Percentiles rank a stretch among this genome's conserved stretches.
These are phyloP conservation scores for Clavulina sp. DNA, from an alignment of 768 basidiomycete genomes.

Conservation along the genomic window DNA sequence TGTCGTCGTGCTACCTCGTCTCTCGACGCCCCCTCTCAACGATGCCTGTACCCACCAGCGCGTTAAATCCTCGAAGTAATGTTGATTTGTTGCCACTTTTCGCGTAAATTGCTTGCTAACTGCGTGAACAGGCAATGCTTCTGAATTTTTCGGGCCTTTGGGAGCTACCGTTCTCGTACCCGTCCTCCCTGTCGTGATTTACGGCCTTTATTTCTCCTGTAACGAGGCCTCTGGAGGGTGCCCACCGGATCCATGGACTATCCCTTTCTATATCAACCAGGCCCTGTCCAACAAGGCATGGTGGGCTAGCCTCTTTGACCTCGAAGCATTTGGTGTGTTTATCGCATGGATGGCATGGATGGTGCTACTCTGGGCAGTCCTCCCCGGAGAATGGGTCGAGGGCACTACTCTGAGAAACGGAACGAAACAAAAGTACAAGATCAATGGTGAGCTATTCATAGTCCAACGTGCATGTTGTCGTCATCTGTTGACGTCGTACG, in stretches of 20 bases:
- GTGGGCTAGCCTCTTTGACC: slow-evolving; percentile 73
- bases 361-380: slow-evolving; percentile 58
- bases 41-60: background rate
- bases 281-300: slow-evolving; percentile 34
- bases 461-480: slow-evolving; percentile 3
- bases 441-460: slow-evolving; percentile 53
- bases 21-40: too few relatives aligned
- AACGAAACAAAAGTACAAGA: slow-evolving; percentile 67
- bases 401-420: slow-evolving; percentile 62
- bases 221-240: slow-evolving; percentile 55
- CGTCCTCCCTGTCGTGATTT: slow-evolving; percentile 51
- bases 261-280: slow-evolving; percentile 28
- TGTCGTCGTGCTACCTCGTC: too few relatives aligned
- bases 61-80: background rate
- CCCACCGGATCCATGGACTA: slow-evolving; percentile 29
- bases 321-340: slow-evolving; percentile 57
- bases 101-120: background rate
- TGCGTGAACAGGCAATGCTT: background rate
- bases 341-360: slow-evolving; percentile 83
- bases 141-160: slow-evolving; percentile 14
- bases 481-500: too few relatives aligned
- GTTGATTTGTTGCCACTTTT: background rate
- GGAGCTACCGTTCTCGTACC: slow-evolving; percentile 31
- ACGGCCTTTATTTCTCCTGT: slow-evolving; percentile 62
- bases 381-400: slow-evolving; percentile 57